phyloP scores from a whole-genome alignment of 2,329 filamentous ascomycete species.

The Cytospora leucostoma region DNA sequence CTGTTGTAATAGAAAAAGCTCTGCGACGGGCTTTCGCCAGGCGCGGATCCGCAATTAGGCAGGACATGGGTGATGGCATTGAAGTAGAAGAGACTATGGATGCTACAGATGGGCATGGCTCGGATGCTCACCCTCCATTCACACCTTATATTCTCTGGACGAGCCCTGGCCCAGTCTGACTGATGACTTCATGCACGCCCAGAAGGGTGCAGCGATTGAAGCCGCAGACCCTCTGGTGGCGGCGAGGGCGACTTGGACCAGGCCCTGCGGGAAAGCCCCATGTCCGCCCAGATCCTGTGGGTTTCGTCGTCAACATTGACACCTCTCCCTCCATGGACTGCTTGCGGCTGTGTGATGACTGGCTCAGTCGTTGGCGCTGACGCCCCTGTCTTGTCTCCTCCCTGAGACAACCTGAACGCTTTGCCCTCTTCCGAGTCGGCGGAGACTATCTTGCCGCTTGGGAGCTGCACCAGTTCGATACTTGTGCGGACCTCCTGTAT shows the following conservation, averaged over 20 bases:
- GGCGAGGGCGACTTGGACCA: slow-evolving; percentile 22
- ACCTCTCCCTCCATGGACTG: background rate
- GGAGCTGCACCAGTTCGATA: slow-evolving; percentile 20
- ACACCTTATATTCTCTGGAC: background rate
- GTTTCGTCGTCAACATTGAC: slow-evolving; percentile 14
- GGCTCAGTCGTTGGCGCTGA: background rate
- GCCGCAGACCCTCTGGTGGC: background rate
- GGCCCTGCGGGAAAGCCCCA: slow-evolving; percentile 20
- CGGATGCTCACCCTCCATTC: too few relatives aligned
- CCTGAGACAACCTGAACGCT: slow-evolving; percentile 1
- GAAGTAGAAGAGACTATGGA: too few relatives aligned
- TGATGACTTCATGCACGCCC: background rate
- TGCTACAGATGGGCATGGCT: too few relatives aligned
- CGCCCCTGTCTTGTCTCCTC: background rate
- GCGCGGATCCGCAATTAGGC: too few relatives aligned
- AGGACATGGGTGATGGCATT: too few relatives aligned
- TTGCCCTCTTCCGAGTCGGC: slow-evolving; percentile 21
- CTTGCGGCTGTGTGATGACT: background rate
- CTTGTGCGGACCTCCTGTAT: slow-evolving; percentile 9
- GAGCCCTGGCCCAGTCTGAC: background rate
- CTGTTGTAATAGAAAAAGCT: too few relatives aligned
- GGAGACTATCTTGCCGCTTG: slow-evolving; percentile 17
- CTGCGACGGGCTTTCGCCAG: too few relatives aligned
- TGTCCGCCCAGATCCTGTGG: slow-evolving; percentile 20
- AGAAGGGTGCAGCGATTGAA: background rate